Evolutionary conservation across 305 asterid genomes (phyloP), one percentile per base, ranked within the genome.

Genomic region (Fraxinus floribunda): DNA sequence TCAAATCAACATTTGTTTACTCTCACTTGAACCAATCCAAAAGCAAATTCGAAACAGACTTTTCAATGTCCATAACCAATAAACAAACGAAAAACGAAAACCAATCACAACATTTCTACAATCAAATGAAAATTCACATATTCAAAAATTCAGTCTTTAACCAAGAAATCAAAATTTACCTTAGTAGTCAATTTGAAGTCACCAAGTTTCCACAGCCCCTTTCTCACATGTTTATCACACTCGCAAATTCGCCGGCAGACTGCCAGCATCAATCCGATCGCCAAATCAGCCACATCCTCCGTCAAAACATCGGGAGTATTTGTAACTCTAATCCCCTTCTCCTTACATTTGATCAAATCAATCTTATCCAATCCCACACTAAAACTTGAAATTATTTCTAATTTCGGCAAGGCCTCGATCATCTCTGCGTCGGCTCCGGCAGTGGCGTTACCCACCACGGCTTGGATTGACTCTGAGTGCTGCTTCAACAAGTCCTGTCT

Each of bases 251-350:
- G 89, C 88, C 94, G 86, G 81, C 88, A 79, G 18, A 90, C 91
- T 60, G 94, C 91, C 73, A 93, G 82, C 90, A 90, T 89, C 89
- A 93, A 77, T 57, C 92, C 95, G 29, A 93, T 86, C 20, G 95
- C 95, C 89, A 91, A 46, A 79, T 92, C 94, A 66, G 97, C 97
- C 82, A 90, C 92, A 79, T 91, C 95, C 78, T 90, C 95, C 2
- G 94, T 91, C 87, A 92, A 85, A 86, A 92, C 97, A 68, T 92
- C 95, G 34, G 95, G 97, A 0, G 95, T 92, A 86, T 90, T 88
- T 26, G 93, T 88, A 80, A 92, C 97, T 91, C 91, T 88, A 87
- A 92, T 82, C 74, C 97, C 92, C 89, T 86, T 91, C 81, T 91
- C 97, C 89, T 84, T 87, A 34, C 97, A 92, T 86, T 85, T 91